phyloP scores from a whole-genome alignment of 2,329 filamentous ascomycete genomes.

The Hypoxylon sp. region DNA sequence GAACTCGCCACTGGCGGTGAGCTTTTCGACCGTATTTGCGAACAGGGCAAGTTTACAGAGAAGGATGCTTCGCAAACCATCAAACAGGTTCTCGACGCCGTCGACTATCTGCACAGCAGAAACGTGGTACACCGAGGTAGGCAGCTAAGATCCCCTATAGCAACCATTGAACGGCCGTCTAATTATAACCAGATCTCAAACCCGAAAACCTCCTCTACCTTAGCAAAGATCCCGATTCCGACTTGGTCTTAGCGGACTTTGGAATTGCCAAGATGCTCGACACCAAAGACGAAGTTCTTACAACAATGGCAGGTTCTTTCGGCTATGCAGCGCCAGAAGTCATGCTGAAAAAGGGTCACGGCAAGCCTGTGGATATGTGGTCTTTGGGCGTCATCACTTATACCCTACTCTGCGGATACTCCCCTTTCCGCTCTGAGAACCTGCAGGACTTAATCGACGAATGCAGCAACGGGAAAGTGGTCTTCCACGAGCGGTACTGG shows the following conservation, averaged over 20 bases:
- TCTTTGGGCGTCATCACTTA: slow-evolving; percentile 99
- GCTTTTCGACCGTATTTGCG: slow-evolving; percentile 97
- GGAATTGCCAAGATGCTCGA: slow-evolving; percentile 99
- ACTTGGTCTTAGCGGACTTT: slow-evolving; percentile 95
- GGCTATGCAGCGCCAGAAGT: slow-evolving; percentile 98
- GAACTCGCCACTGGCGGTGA: slow-evolving; percentile 96
- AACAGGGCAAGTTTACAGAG: slow-evolving; percentile 97
- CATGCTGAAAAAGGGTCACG: slow-evolving; percentile 97
- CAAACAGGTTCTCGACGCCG: slow-evolving; percentile 90
- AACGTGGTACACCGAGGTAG: slow-evolving; percentile 96
- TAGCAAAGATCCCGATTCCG: slow-evolving; percentile 81
- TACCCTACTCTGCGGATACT: slow-evolving; percentile 97
- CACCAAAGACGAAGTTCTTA: slow-evolving; percentile 89
- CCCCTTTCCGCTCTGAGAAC: slow-evolving; percentile 96
- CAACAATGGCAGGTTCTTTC: slow-evolving; percentile 98
- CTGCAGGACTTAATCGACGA: slow-evolving; percentile 94
- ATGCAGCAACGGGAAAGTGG: slow-evolving; percentile 84
- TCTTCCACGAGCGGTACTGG: slow-evolving; percentile 99
- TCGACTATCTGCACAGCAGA: slow-evolving; percentile 93
- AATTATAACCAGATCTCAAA: slow-evolving; percentile 81
- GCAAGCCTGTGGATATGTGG: slow-evolving; percentile 99
- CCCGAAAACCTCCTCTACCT: slow-evolving; percentile 98
- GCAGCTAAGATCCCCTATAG: slow-evolving; percentile 39
- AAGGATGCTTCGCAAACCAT: slow-evolving; percentile 98
- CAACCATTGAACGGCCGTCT: slow-evolving; percentile 6